Evolutionary conservation across 345 rosid genomes (phyloP), one percentile per base, ranked within the genome.

Genomic region (Citrus sp.): DNA sequence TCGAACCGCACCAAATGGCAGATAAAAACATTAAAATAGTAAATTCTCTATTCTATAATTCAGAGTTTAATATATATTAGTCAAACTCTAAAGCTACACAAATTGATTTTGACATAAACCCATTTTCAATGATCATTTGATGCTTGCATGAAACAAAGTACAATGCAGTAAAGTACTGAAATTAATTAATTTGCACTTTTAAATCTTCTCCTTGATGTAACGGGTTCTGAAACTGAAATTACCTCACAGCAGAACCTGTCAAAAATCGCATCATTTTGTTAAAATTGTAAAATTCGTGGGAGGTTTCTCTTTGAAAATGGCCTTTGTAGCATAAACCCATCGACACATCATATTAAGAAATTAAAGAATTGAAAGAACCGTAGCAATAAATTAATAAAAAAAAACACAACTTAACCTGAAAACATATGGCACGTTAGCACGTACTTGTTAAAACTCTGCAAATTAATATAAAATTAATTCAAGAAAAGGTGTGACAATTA

Each of bases 171-270:
- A 80, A 64, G 68, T 54, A n/a, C 55, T 25, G 27, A 75, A 56
- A 9, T 74, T 32, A 65, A 65, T 65, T 80, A 62, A 74, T 55
- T 80, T 62, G 68, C 24, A 32, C 72, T 69, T 70, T 63, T 12
- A 1, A 67, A 64, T 59, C 22, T 34, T 28, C 32, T 1, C 19
- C 30, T 4, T 46, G 78, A 82, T 79, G 83, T 74, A 62, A 82
- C 80, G 9, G 40, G 72, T 77, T 82, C 67, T 74, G 72, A 78
- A 80, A 79, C 3, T 65, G 64, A 56, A 38, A 46, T 63, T 65
- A 27, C n/a, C 35, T 75, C 32, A 37, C 4, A 21, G 32, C 55
- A 21, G 7, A 37, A 24, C 37, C 37, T 60, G 67, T 74, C 77
- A 40, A 74, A 49, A 27, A 70, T 49, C 2, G 34, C 24, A 27